Evolutionary conservation across 106 monocot species (phyloP), one percentile per base, ranked within the genome.

Genomic region (Apostasia shenzhenica): DNA sequence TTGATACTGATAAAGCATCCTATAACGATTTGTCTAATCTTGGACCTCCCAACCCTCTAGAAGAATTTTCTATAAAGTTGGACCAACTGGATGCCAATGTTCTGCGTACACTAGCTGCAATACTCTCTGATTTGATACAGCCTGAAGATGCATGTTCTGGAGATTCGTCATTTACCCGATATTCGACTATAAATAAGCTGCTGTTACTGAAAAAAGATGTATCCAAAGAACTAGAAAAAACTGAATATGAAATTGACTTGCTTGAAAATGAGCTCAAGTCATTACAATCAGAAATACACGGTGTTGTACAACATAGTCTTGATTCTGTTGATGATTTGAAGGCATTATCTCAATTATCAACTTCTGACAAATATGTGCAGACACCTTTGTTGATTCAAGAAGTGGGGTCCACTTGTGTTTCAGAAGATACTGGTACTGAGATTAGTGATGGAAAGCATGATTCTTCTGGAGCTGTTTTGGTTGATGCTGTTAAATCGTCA

Each of bases 171-270:
- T 79, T 69, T 8, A 72, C 53, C 55, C 79, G 75, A 53, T 53
- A 70, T 45, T 64, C 55, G 14, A 70, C 77, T 40, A 37, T 80
- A 54, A 78, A 68, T 14, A 89, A 91, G 66, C 69, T 95, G 55
- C 8, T 79, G 8, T 48, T 73, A 42, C 71, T 95, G 37, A 95
- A 95, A 71, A 63, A 51, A 42, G 76, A 76, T 60, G 79, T 92
- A 55, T 76, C 82, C 47, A 84, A 86, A 67, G 84, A 81, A 73
- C 59, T 95, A 62, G 95, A 95, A 70, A 94, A 84, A 75, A 92
- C 88, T 14, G 95, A 91, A 67, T 72, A 46, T 76, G 95, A 91
- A 65, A 88, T 95, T 79, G 95, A 95, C 66, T 81, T 67, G n/a
- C 68, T 82, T 52, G 95, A 95, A 70, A 84, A 69, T 64, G 82